Base-by-base conservation (phyloP, 805 yeast genomes). In the Cyberlindnera maclurae region DNA sequence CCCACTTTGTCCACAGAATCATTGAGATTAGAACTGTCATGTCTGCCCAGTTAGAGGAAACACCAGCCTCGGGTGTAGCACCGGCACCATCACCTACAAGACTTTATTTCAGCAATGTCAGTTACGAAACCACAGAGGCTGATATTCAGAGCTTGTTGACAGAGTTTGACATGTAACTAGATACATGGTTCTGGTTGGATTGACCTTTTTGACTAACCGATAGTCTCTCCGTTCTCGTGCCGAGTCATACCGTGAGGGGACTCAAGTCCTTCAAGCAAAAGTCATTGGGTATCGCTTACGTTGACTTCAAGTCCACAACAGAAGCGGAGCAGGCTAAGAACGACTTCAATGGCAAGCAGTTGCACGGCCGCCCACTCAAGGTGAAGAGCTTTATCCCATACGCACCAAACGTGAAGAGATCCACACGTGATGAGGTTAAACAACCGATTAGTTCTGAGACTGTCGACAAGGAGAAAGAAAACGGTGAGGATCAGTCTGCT, bases 211-310 rank as follows among this genome's bases (percentile, higher is more conserved):
- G 24, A 22, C 12, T 8, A 13, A 11, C 13, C 39, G 39, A 15
- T 22, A 51, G 59, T 28, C 47, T 33, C 8, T 63, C 64, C 17
- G 72, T 75, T 3, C 58, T 77, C 45, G 67, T 77, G 37, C 83
- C 82, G 20, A 69, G 71, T 42, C 73, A 71, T 45, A 71, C 77
- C 3, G 64, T 73, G 13, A 63, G 73, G 26, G 73, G 73, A 11
- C 59, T 66, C 40, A 62, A 70, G 32, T 51, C 52, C 6, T 54
- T 51, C 29, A 63, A 61, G 36, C 68, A 64, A 34, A 65, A 59
- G 44, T 73, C 78, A 3, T 58, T 75, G 46, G 90, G 93, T 4
- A 70, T 75, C 52, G 97, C 94, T 12, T 89, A 84, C 62, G 82
- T 87, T 41, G 93, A 87, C 50, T 90, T 80, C 55, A 80, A 71